Evolutionary conservation across 257 asterid genomes (phyloP), one percentile per base, ranked within the genome.

Genomic region (Primulina tabacum): DNA sequence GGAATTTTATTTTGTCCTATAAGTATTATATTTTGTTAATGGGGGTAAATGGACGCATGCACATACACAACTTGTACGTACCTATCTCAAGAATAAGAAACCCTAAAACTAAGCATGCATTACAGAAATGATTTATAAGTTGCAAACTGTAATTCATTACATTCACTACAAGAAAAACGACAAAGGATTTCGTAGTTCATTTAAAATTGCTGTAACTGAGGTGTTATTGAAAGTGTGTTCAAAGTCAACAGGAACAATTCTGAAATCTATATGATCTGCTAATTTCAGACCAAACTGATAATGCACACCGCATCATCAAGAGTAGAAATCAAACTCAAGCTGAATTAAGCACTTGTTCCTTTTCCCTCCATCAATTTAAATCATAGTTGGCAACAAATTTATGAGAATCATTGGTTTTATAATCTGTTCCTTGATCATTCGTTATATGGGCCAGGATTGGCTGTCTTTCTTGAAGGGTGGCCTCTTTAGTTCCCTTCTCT

Each of bases 341-440:
- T 52, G 74, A 82, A 84, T 88, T 82, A 84, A 88, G 95, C 95
- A 85, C 78, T 74, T 85, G 89, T 85, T 82, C 95, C 91, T 73
- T 84, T 81, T 70, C 84, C 85, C n/a, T 43, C 1, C n/a, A 71
- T 64, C 67, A 74, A 65, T 53, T 69, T 47, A 55, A 62, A 74
- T 37, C 57, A 66, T 18, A 60, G 40, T 68, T 75, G 64, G 76
- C 70, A 73, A 73, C 72, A 82, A 17, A 74, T 26, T 74, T 70
- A 72, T 50, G 33, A 29, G 32, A 18, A 56, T 38, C 65, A 40
- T 67, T 77, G 34, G 37, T 43, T 47, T 11, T 20, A 24, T 65
- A 4, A 50, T 50, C 2, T 50, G 73, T 73, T 64, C 75, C 86
- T 76, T 76, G 78, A 82, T 85, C 73, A 77, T 71, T 78, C 56